phyloP scores from a whole-genome alignment of 2,329 filamentous ascomycete species.

The Cladosporium sp. region DNA sequence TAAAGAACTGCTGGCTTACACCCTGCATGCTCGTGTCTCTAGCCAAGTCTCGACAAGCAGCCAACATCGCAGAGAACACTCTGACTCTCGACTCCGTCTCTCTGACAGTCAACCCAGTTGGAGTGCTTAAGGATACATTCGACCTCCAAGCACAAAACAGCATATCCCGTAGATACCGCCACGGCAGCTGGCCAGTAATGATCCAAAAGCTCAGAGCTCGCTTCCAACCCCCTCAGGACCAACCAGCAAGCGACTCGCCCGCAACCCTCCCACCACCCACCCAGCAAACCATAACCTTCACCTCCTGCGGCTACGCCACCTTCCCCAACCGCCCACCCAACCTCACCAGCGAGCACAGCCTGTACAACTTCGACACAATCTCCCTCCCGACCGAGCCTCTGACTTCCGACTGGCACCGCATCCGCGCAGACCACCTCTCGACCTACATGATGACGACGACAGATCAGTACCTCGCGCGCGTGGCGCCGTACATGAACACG shows the following conservation, averaged over 20 bases:
- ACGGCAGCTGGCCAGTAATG: conserved; percentile 48
- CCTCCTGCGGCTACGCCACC: conserved; percentile 59
- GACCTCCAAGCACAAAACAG: conserved; percentile 9
- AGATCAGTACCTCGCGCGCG: conserved; percentile 36
- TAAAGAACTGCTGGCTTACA: conserved; percentile 67
- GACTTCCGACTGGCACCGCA: conserved; percentile 26
- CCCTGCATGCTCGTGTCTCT: conserved; percentile 55
- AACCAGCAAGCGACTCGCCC: no score
- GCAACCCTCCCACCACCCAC: conserved; percentile 21
- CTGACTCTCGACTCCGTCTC: conserved; percentile 63
- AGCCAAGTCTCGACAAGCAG: conserved; percentile 45
- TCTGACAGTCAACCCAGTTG: conserved; percentile 46
- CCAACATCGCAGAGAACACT: conserved; percentile 32
- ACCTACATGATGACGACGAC: conserved; percentile 35
- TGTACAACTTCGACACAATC: no score
- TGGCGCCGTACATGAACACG: conserved; percentile 31
- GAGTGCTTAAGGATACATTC: not conserved
- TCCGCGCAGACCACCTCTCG: conserved; percentile 28
- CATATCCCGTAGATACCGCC: conserved; percentile 25
- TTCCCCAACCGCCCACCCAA: no score
- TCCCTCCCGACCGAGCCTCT: no score
- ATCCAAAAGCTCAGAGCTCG: conserved; percentile 44
- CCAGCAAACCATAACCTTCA: conserved; percentile 47
- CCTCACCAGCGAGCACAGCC: no score
- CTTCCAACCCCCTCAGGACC: no score